Evolutionary conservation across 2,329 filamentous ascomycete species (phyloP).

Genomic region (Plectosphaerella sp.): DNA sequence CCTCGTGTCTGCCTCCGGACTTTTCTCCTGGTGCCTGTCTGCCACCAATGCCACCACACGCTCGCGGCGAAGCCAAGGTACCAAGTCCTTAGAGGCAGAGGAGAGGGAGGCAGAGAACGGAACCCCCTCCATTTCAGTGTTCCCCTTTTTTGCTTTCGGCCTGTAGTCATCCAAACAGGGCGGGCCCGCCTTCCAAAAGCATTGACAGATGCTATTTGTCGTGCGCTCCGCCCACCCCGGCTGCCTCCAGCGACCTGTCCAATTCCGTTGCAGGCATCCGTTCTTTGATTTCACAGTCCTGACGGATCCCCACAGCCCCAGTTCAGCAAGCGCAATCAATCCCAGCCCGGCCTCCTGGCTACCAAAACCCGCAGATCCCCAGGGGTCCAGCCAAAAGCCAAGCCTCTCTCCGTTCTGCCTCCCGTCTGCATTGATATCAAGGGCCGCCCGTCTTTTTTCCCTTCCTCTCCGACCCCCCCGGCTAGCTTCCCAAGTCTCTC

Average conservation of each 20-base stretch:
- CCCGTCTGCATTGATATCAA: not conserved
- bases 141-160: too few species aligned
- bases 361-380: not conserved
- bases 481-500: not conserved
- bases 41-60: too few species aligned
- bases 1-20: too few species aligned
- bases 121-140: too few species aligned
- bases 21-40: too few species aligned
- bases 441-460: not conserved
- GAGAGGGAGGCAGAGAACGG: too few species aligned
- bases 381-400: not conserved
- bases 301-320: not conserved
- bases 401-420: not conserved
- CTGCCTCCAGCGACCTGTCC: not conserved
- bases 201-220: too few species aligned
- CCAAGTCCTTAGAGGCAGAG: too few species aligned
- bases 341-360: not conserved
- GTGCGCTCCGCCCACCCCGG: not conserved
- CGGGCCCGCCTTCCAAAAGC: too few species aligned
- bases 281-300: not conserved
- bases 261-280: not conserved
- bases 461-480: not conserved
- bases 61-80: too few species aligned
- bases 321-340: not conserved
- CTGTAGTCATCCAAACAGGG: too few species aligned